Evolutionary conservation across 129 eudicot genomes (phyloP), one percentile per base, ranked within the genome.

Genomic region (Escallonia herrerae): DNA sequence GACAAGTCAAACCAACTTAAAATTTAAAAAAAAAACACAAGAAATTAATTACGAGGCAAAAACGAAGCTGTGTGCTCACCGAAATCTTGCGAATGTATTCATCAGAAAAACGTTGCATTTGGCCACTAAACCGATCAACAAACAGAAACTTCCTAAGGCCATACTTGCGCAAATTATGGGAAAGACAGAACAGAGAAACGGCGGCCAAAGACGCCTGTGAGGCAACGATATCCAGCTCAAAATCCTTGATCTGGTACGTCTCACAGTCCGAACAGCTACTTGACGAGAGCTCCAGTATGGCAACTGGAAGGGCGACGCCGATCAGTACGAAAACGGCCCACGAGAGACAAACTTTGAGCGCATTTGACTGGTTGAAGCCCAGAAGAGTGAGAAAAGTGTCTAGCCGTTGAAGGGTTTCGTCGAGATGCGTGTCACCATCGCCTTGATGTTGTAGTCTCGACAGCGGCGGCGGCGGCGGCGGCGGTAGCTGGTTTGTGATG

Each of bases 101-200:
- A 4, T 72, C 68, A 15, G 86, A 76, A 38, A 86, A 83, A 33
- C 89, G 74, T 58, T 80, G 84, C 60, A 80, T 74, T 43, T 80
- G 84, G 41, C 95, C 95, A 66, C 81, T 86, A 41, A 65, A 77
- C 66, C 86, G 82, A 83, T 86, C 89, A 72, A 86, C 95, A 76
- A 86, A 86, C 47, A 86, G 77, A 73, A 86, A 86, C 63, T 80
- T 86, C 43, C 95, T 71, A 48, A 86, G 65, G 58, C 95, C 95
- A 67, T 86, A 86, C 55, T 86, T 86, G 60, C 90, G 75, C 74
- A 87, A 63, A 74, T 83, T 83, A 65, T 80, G 83, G 1, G 95
- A 83, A 78, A 87, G 77, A 62, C 95, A 87, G 48, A 83, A 72
- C 68, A 87, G 65, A 67, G 95, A 78, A 68, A 83, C 86, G 56